Evolutionary conservation across 2,329 filamentous ascomycete genomes (phyloP).

Genomic region (Phaeosphaeria sp.): DNA sequence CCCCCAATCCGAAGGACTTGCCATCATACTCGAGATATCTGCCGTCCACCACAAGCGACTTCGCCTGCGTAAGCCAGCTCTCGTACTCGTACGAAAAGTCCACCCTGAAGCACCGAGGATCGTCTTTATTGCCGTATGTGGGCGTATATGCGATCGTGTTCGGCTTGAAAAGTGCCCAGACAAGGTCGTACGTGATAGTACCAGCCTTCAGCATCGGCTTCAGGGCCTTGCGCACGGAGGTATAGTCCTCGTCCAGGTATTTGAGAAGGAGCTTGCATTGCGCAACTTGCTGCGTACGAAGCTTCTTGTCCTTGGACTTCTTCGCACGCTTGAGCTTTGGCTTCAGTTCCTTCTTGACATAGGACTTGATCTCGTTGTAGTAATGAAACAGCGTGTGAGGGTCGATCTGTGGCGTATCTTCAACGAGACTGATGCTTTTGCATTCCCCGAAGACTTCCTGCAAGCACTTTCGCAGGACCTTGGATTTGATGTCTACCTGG

Average conservation of each 20-base stretch:
- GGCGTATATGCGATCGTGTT: constrained; percentile 78
- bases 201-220: constrained; percentile 82
- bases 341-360: constrained; percentile 69
- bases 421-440: constrained; percentile 79
- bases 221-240: constrained; percentile 77
- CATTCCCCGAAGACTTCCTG: constrained; percentile 76
- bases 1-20: constrained; percentile 80
- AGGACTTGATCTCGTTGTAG: constrained; percentile 74
- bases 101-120: constrained; percentile 83
- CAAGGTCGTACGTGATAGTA: constrained; percentile 84
- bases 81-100: constrained; percentile 75
- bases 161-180: constrained; percentile 90
- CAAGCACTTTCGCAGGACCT: constrained; percentile 74
- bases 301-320: constrained; percentile 67
- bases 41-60: constrained; percentile 79
- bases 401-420: constrained; percentile 72
- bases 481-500: constrained; percentile 84
- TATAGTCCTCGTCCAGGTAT: constrained; percentile 84
- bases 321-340: constrained; percentile 63
- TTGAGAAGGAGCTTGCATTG: constrained; percentile 76
- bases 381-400: constrained; percentile 65
- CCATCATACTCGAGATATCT: constrained; percentile 88
- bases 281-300: constrained; percentile 63
- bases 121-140: constrained; percentile 77
- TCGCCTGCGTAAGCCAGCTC: constrained; percentile 70